These are phyloP conservation scores for Prunus yedoensis DNA, from an alignment of 331 rosid species.

Conservation along the genomic window DNA sequence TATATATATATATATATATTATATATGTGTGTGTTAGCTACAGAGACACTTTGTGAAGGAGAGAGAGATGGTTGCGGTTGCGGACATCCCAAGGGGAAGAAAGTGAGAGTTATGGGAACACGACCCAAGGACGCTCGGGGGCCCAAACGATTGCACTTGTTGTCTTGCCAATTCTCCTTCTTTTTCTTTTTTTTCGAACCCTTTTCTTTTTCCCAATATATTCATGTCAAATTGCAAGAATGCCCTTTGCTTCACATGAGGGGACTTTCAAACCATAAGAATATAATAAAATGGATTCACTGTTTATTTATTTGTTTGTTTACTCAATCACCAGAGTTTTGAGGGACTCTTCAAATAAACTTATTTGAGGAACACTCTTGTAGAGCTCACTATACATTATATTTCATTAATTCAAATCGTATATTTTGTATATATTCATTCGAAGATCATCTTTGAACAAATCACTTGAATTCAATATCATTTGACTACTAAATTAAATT, in stretches of 20 bases:
- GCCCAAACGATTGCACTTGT: constrained; percentile 52
- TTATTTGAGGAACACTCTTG: rapidly evolving
- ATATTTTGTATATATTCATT: too few species aligned
- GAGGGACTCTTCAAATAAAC: too few species aligned
- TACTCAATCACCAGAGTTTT: too few species aligned
- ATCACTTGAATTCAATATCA: too few species aligned
- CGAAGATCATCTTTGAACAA: too few species aligned
- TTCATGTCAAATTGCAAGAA: constrained; percentile 22
- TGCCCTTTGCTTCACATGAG: constrained; percentile 20
- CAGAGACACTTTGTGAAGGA: not conserved
- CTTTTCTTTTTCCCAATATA: not conserved
- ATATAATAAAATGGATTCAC: not conserved
- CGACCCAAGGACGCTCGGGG: constrained; percentile 53
- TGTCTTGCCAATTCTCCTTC: constrained; percentile 28
- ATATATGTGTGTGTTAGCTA: not conserved
- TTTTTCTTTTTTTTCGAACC: not conserved
- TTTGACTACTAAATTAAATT: too few species aligned
- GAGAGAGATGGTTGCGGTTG: constrained; percentile 35
- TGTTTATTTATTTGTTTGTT: not conserved
- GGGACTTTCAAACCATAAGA: not conserved
- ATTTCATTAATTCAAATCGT: too few species aligned
- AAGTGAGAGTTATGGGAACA: constrained; percentile 51
- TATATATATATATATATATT: too few species aligned
- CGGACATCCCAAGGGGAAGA: constrained; percentile 59
- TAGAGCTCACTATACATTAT: too few species aligned